Percentiles rank a stretch among this genome's conserved stretches.
Evolutionary conservation across 148 eudicot genomes (phyloP).

Genomic region (Rhododendron henanense): DNA sequence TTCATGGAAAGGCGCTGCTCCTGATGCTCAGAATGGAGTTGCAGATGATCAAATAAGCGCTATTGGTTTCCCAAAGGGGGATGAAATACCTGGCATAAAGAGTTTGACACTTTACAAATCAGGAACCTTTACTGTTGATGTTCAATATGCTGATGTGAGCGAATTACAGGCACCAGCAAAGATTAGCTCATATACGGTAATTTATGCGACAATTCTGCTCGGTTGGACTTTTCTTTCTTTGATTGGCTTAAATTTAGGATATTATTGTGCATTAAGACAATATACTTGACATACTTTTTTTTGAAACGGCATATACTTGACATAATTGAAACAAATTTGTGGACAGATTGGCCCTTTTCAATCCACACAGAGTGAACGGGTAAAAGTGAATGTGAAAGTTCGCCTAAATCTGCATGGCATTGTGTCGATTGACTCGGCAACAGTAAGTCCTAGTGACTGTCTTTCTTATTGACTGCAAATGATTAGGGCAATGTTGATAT

Average conservation of each 20-base stretch:
- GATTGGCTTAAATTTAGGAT: not conserved
- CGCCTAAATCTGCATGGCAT: slow-evolving; percentile 77
- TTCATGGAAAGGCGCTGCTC: slow-evolving; percentile 70
- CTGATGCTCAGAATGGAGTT: slow-evolving; percentile 49
- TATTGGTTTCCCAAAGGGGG: slow-evolving; percentile 79
- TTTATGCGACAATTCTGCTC: not conserved
- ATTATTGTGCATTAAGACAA: not conserved
- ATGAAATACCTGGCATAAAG: slow-evolving; percentile 71
- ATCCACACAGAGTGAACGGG: slow-evolving; percentile 57
- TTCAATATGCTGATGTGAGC: slow-evolving; percentile 79
- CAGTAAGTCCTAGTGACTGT: slow-evolving; percentile 42
- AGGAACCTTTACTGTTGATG: slow-evolving; percentile 65
- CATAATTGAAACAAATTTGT: not conserved
- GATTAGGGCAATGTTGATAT: not conserved
- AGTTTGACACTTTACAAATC: slow-evolving; percentile 71
- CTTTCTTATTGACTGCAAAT: not conserved
- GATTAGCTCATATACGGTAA: slow-evolving; percentile 87
- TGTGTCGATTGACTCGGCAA: slow-evolving; percentile 78
- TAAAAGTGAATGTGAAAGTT: slow-evolving; percentile 74
- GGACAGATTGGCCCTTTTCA: slow-evolving; percentile 88
- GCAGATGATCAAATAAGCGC: slow-evolving; percentile 27
- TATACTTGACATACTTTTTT: not conserved
- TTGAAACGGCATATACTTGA: not conserved
- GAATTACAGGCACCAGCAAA: slow-evolving; percentile 74
- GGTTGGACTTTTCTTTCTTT: not conserved